A percentile compares a stretch with the other conserved stretches of the same genome.
These are phyloP conservation scores for Vanrija sp. DNA, from an alignment of 1,284 basidiomycete genomes.

Conservation along the genomic window DNA sequence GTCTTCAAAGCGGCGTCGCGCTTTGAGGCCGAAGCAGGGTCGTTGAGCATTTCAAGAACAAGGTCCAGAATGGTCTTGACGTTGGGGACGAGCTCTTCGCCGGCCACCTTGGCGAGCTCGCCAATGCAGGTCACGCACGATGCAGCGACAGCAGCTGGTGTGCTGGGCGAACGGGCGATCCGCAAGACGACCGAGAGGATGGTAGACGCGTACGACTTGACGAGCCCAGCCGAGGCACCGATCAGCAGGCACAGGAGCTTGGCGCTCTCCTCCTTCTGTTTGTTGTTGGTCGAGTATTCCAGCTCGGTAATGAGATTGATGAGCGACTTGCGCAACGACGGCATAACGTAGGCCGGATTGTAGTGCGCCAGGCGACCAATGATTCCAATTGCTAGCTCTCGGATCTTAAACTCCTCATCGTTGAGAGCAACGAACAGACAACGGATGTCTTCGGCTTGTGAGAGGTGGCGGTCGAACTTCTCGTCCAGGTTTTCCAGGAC, in stretches of 20 bases:
- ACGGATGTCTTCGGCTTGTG: conserved; percentile 95
- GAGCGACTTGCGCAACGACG: conserved; percentile 88
- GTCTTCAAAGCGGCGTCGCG: conserved; percentile 92
- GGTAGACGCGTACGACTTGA: conserved; percentile 95
- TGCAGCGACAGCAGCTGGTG: conserved; percentile 82
- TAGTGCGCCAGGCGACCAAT: conserved; percentile 92
- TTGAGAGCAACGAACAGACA: conserved; percentile 97
- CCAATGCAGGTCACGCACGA: conserved; percentile 92
- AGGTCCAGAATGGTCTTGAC: conserved; percentile 85
- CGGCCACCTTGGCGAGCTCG: conserved; percentile 88
- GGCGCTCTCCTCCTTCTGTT: conserved; percentile 82
- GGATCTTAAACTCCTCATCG: conserved; percentile 92
- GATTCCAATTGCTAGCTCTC: conserved; percentile 81
- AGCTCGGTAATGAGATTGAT: conserved; percentile 96
- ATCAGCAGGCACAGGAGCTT: conserved; percentile 81
- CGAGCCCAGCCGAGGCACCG: conserved; percentile 84
- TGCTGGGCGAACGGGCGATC: conserved; percentile 71
- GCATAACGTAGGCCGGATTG: conserved; percentile 99
- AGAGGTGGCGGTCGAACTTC: conserved; percentile 96
- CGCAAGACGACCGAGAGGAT: conserved; percentile 86
- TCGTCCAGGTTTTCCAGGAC: conserved; percentile 87
- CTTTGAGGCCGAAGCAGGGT: conserved; percentile 69
- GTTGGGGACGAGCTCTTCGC: conserved; percentile 81
- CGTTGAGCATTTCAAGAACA: conserved; percentile 81
- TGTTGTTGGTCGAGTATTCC: conserved; percentile 89